A percentile compares a stretch with the other conserved stretches of the same genome.
Conservation (phyloP, 805 yeast species). For the Kuraishia piskuri region DNA sequence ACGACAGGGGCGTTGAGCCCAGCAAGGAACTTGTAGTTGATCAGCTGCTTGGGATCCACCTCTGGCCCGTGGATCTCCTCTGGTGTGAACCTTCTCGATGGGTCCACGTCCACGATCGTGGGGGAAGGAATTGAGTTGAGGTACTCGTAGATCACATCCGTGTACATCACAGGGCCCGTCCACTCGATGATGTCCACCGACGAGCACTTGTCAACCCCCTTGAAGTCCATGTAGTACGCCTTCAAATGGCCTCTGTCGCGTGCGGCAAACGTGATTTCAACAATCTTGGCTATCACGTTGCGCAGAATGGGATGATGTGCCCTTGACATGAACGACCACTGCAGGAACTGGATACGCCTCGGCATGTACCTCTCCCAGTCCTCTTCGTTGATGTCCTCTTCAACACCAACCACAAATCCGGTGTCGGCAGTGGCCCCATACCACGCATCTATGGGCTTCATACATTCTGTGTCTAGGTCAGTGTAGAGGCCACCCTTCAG, state of each 20-base stretch:
- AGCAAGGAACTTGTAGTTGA: constrained; percentile 1
- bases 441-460: constrained; percentile 53
- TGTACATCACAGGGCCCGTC: constrained; percentile 79
- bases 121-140: constrained; percentile 26
- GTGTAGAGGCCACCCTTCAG: constrained; percentile 55
- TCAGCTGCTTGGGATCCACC: not conserved
- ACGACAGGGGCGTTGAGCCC: constrained; percentile 1
- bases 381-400: constrained; percentile 41
- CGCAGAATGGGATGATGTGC: constrained; percentile 54
- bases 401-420: constrained; percentile 49
- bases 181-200: constrained; percentile 51
- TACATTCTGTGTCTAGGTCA: constrained; percentile 50
- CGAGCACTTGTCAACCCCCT: constrained; percentile 26
- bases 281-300: constrained; percentile 43
- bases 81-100: not conserved
- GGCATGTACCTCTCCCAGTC: constrained; percentile 45
- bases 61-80: constrained; percentile 7
- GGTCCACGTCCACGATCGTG: constrained; percentile 10
- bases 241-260: constrained; percentile 23
- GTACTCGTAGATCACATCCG: constrained; percentile 43
- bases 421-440: constrained; percentile 42
- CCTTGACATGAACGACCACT: constrained; percentile 53
- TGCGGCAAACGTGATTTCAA: constrained; percentile 37
- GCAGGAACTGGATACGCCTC: constrained; percentile 52
- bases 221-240: constrained; percentile 27